Base-by-base conservation (phyloP, 2,329 filamentous ascomycete genomes). In the Penicillium sp. region DNA sequence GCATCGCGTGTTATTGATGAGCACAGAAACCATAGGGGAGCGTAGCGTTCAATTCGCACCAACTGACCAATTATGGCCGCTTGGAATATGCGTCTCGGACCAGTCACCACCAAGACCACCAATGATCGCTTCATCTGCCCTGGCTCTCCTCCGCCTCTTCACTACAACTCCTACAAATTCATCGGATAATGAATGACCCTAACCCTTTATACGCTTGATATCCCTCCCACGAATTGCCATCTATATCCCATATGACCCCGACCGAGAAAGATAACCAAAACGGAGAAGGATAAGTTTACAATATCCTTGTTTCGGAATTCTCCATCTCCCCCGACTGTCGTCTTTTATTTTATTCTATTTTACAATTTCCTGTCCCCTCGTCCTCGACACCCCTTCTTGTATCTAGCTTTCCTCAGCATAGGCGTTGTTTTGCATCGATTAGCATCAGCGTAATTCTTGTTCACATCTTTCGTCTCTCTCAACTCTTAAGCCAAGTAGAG, bases 381-480 rank as follows among this genome's bases (percentile, higher is more conserved):
- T 13, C 43, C 33, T 14, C 50, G 14, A 40, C 48, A 26, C 16
- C 55, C 36, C 33, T 47, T 42, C 52, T 37, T 66, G 62, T 65
- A 65, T 60, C 45, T 65, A 65, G 60, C 60, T 55, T 60, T 48
- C 54, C 63, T 64, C 60, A 65, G 60, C 63, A 62, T 62, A 58
- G 56, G 62, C 63, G 63, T 65, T 65, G 58, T 64, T 56, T 64
- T 60, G 63, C 62, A 65, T 64, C 55, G 56, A 59, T 64, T 60
- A 63, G 62, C 62, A 64, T 64, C 54, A 62, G 56, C 58, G 52
- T 63, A 60, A 65, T 64, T 58, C 60, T 51, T 57, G 56, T 63
- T 60, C 19, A 51, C 54, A 11, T 14, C 16, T 37, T 37, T 21
- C 34, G 16, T 37, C 18, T 11, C 14, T 14, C 6, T 34, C 9